Evolutionary conservation across 2,329 filamentous ascomycete species (phyloP), one percentile per base, ranked within the genome.

Genomic region (Lasiodiplodia citricola): DNA sequence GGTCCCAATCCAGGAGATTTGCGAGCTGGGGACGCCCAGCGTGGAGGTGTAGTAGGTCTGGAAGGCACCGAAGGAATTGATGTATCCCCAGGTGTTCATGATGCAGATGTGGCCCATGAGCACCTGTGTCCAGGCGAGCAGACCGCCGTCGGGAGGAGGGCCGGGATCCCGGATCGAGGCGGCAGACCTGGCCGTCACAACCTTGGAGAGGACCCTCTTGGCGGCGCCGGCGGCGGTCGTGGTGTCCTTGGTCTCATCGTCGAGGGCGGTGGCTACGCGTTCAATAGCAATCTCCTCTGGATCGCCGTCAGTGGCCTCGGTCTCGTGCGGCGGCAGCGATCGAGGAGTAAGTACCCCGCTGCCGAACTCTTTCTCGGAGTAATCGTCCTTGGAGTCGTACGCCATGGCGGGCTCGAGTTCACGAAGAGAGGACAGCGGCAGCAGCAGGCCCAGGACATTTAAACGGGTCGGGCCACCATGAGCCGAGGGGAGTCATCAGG

Each of bases 1-100:
- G 51, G 81, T 83, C 1, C 84, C 85, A 1, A 87, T 82, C 85
- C 85, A 87, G 0, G 84, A 83, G 11, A 86, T 83, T 38, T 84
- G 82, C 0, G 82, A 84, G 1, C 75, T 74, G 23, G 77, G 73
- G 0, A 77, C 70, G 1, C 70, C 70, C 0, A 80, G 73, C 3
- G 72, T 69, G 16, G 70, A 62, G 1, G 75, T 77, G 71, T 80
- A 80, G 70, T 80, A 72, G 11, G 76, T 66, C 65, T 80, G 79
- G 69, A 79, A 80, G 3, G 79, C 75, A 21, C 78, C 78, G 23
- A 79, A 80, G 1, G 76, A 76, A 1, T 74, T 69, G n/a, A 80
- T 77, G 68, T 78, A 74, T 11, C 79, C 79, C 77, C 77, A 80
- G 0, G 76, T 79, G 66, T 78, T 78, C 70, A 78, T 75, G 13